These are phyloP conservation scores for Gloeopeniophorella convolvens DNA, from an alignment of 768 basidiomycete species.

Conservation along the genomic window DNA sequence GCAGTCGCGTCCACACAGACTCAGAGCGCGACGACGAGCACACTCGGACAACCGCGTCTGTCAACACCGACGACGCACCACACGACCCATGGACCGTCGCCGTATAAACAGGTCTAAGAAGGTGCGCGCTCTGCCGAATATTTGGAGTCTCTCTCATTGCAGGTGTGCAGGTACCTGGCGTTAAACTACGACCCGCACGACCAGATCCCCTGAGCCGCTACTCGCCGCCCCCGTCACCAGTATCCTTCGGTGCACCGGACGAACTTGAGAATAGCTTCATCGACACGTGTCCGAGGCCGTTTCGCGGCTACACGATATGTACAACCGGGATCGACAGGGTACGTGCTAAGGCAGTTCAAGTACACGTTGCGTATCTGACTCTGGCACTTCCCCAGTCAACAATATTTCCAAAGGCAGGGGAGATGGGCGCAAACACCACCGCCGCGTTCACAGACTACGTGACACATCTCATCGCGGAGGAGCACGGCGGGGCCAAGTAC, in stretches of 20 bases:
- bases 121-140: slow-evolving; percentile 27
- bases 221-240: slow-evolving; percentile 30
- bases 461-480: slow-evolving; percentile 82
- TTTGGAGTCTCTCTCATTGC: neutral
- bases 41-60: neutral
- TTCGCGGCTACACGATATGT: slow-evolving; percentile 58
- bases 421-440: slow-evolving; percentile 69
- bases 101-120: slow-evolving; percentile 64
- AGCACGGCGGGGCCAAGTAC: slow-evolving; percentile 84
- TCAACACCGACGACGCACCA: neutral
- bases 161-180: slow-evolving; percentile 62
- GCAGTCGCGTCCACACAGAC: too few relatives aligned
- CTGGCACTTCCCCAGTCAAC: slow-evolving; percentile 39
- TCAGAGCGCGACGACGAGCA: too few relatives aligned
- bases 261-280: slow-evolving; percentile 18
- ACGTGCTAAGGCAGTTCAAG: slow-evolving; percentile 19
- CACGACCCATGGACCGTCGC: slow-evolving; percentile 31
- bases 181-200: slow-evolving; percentile 67
- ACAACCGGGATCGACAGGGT: slow-evolving; percentile 85
- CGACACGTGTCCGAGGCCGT: slow-evolving; percentile 51
- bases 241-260: slow-evolving; percentile 31
- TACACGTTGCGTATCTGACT: neutral
- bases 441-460: slow-evolving; percentile 75
- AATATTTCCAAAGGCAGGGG: slow-evolving; percentile 67
- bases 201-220: slow-evolving; percentile 25